Evolutionary conservation across 768 basidiomycete genomes (phyloP), one percentile per base, ranked within the genome.

Genomic region (Serendipita indica): DNA sequence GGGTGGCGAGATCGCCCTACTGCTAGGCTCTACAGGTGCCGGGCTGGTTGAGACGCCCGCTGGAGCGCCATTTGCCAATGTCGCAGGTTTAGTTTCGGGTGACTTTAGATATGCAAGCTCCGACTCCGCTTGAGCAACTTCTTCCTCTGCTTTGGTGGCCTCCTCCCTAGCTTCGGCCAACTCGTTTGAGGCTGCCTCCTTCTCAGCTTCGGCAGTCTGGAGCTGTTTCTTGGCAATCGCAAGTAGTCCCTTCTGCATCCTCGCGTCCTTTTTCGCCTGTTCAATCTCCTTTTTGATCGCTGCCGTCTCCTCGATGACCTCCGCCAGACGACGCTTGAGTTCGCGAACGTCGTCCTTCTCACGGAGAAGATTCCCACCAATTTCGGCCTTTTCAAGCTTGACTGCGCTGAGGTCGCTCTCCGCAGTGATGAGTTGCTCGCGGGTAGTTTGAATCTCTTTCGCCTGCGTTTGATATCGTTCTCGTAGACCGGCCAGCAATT

Each of bases 201-300:
- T 80, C 65, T 89, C 87, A 0, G 77, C 74, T 68, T 98, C 94
- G 62, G 89, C 85, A 3, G 86, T 80, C 25, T 78, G 79, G 27
- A 98, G 73, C 72, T 98, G 96, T 69, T 99, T 98, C 73, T 84
- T 85, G 3, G 89, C 88, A 67, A 98, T 94, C 3, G 92, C 92
- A 22, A 94, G 76, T 62, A 94, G 75, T 7, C 96, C 96, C 69
- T 90, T 97, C 73, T 97, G 93, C 67, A 96, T 90, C 69, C 94
- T 86, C 1, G 88, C 90, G 57, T 97, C 93, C 71, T 89, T 98
- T 74, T 83, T 92, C 37, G 79, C 69, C 72, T 87, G 92, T 69
- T 98, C 96, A 20, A 91, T 73, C 61, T 88, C 83, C 10, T 71
- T 73, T 69, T 86, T 92, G 57, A 84, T 68, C 10, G 72, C 66